phyloP scores from a whole-genome alignment of 2,329 filamentous ascomycete genomes.

The Lasiodiplodia citricola region DNA sequence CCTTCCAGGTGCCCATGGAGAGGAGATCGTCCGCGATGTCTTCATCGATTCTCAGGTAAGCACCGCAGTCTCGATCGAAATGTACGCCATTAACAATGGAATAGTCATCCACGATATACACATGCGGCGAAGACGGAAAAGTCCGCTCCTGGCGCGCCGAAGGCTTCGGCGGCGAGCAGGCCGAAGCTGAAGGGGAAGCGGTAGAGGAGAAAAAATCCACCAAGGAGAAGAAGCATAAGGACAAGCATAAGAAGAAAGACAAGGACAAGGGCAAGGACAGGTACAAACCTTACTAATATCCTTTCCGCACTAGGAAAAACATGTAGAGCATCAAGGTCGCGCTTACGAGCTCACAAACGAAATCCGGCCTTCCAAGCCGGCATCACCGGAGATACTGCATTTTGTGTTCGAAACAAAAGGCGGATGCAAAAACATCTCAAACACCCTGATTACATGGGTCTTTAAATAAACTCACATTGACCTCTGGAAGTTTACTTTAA shows the following conservation, averaged over 20 bases:
- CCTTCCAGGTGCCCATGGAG: constrained; percentile 53
- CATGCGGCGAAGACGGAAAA: constrained; percentile 56
- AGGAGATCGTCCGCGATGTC: constrained; percentile 55
- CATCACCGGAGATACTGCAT: too few relatives aligned
- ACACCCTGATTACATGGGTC: too few relatives aligned
- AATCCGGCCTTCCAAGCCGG: too few relatives aligned
- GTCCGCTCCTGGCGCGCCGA: constrained; percentile 48
- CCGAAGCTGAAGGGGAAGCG: constrained; percentile 29
- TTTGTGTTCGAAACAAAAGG: too few relatives aligned
- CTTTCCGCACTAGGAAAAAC: not conserved
- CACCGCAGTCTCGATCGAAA: not conserved
- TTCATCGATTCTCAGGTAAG: constrained; percentile 46
- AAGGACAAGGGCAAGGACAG: constrained; percentile 42
- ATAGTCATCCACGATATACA: constrained; percentile 47
- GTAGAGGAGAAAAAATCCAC: not conserved
- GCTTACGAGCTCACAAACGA: too few relatives aligned
- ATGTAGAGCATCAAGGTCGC: too few relatives aligned
- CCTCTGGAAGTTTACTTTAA: too few relatives aligned
- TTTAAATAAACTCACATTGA: too few relatives aligned
- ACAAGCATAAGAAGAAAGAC: constrained; percentile 41
- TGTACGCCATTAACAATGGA: not conserved
- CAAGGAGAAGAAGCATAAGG: constrained; percentile 34
- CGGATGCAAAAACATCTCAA: too few relatives aligned
- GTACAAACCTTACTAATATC: constrained; percentile 46
- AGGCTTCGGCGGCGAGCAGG: constrained; percentile 25